Evolutionary conservation across 495 filamentous ascomycete species (phyloP), one percentile per base, ranked within the genome.

Genomic region (Lepraria neglecta): DNA sequence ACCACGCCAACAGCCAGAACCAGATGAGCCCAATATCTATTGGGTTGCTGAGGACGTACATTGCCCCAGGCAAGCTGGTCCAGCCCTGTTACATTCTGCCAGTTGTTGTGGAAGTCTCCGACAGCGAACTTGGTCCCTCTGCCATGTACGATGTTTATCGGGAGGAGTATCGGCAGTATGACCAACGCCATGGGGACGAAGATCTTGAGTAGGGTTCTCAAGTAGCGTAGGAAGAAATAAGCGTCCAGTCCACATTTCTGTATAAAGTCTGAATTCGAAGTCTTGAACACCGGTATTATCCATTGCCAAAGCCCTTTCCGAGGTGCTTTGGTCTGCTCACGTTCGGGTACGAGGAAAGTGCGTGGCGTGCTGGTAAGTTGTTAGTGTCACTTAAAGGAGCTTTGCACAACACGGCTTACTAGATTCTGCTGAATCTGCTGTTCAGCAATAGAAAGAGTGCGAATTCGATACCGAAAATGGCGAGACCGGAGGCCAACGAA

Each of bases 141-240:
- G n/a, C 90, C 90, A 58, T 79, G 83, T 15, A 86, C 73, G 53
- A 80, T 82, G 66, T 98, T 98, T 61, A 98, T 67, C 0, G 95
- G 92, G 7, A 98, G 70, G 43, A 98, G 78, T 55, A 96, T 84
- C 0, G 94, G 95, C 28, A 97, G 76, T 31, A 97, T 84, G 33
- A 96, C 70, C 21, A 87, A 51, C 27, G 87, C 88, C 58, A 95
- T 78, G 9, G 91, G 88, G 21, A 94, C 71, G 68, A 97, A 97
- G 62, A 97, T 92, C 69, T 95, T 87, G 43, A 98, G 81, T 3
- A 98, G 82, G 71, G 95, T 94, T 59, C 92, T 89, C 17, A 98
- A 80, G 71, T 95, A 98, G 58, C 95, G 89, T 1, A 98, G 80
- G 75, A 97, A 98, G 74, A 98, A 95, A 77, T 97, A 98, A 67